These are phyloP conservation scores for Capsella bursapastoris DNA, from an alignment of 345 rosid species.

Conservation along the genomic window DNA sequence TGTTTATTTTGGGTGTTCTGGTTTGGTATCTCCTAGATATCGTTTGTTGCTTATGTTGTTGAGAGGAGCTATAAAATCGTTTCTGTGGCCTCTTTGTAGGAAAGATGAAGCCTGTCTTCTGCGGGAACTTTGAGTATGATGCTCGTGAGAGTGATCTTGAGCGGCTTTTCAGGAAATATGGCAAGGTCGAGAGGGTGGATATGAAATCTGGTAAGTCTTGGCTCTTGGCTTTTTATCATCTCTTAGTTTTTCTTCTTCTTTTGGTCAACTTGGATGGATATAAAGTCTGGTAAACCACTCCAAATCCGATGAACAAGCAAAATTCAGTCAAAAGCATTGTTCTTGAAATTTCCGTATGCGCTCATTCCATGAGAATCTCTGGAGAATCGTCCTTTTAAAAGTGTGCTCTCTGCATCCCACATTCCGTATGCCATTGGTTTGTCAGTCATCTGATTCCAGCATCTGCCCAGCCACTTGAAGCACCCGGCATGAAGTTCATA, in stretches of 20 bases:
- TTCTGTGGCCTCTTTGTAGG: slow-evolving; percentile 29
- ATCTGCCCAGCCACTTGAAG: not conserved
- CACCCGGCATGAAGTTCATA: slow-evolving; percentile 49
- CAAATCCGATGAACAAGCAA: slow-evolving; percentile 20
- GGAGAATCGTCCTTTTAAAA: not conserved
- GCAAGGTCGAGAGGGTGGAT: slow-evolving; percentile 88
- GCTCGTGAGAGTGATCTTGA: slow-evolving; percentile 86
- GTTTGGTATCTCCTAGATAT: not conserved
- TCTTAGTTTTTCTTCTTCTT: not conserved
- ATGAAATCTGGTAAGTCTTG: slow-evolving; percentile 85
- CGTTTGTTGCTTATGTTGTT: not conserved
- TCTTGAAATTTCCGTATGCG: not conserved
- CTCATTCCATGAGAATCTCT: not conserved
- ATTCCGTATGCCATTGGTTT: not conserved
- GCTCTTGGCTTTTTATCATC: not conserved
- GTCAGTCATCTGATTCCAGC: not conserved
- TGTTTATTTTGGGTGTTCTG: not conserved
- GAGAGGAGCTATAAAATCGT: not conserved
- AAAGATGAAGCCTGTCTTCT: slow-evolving; percentile 84
- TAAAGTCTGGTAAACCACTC: slow-evolving; percentile 23
- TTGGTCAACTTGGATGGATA: not conserved
- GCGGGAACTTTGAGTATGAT: slow-evolving; percentile 94
- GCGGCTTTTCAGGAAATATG: slow-evolving; percentile 81
- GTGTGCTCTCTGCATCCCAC: not conserved
- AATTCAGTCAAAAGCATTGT: slow-evolving; percentile 1